phyloP scores from a whole-genome alignment of 2,329 filamentous ascomycete species.

The Ceratocystis papillata region DNA sequence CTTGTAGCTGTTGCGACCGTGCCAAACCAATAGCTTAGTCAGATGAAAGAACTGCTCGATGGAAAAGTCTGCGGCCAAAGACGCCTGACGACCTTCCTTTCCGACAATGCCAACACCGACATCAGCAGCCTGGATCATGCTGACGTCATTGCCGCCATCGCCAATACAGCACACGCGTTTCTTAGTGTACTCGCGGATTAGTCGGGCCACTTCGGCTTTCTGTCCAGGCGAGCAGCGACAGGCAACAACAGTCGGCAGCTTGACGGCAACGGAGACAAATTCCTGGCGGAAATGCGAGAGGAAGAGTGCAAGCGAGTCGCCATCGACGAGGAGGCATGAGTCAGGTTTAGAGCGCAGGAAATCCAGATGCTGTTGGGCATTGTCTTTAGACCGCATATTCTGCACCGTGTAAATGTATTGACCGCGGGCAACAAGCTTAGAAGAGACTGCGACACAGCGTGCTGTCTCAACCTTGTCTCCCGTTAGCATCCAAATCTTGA shows the following conservation, averaged over 20 bases:
- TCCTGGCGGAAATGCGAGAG: slow-evolving; percentile 70
- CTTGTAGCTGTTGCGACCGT: slow-evolving; percentile 95
- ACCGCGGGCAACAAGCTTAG: slow-evolving; percentile 82
- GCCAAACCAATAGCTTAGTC: slow-evolving; percentile 96
- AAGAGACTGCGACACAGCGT: slow-evolving; percentile 87
- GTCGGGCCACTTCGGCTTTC: slow-evolving; percentile 82
- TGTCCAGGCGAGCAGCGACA: slow-evolving; percentile 95
- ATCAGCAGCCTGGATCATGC: slow-evolving; percentile 97
- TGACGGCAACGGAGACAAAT: slow-evolving; percentile 81
- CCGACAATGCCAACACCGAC: slow-evolving; percentile 96
- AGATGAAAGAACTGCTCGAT: slow-evolving; percentile 92
- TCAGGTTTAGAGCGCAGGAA: slow-evolving; percentile 82
- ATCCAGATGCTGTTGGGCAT: slow-evolving; percentile 78
- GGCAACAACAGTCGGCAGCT: slow-evolving; percentile 81
- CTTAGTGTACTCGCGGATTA: slow-evolving; percentile 84
- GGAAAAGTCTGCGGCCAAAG: slow-evolving; percentile 88
- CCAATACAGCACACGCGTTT: slow-evolving; percentile 97
- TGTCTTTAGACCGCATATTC: slow-evolving; percentile 71
- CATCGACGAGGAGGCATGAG: slow-evolving; percentile 81
- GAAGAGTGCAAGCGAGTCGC: slow-evolving; percentile 76
- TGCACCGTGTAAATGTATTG: slow-evolving; percentile 93
- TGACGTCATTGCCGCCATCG: slow-evolving; percentile 95
- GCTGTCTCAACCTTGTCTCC: slow-evolving; percentile 98
- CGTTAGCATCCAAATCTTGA: slow-evolving; percentile 99
- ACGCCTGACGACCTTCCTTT: slow-evolving; percentile 92